These are phyloP conservation scores for Pseudogymnoascus sp. DNA, from an alignment of 2,329 filamentous ascomycete species.

Conservation along the genomic window DNA sequence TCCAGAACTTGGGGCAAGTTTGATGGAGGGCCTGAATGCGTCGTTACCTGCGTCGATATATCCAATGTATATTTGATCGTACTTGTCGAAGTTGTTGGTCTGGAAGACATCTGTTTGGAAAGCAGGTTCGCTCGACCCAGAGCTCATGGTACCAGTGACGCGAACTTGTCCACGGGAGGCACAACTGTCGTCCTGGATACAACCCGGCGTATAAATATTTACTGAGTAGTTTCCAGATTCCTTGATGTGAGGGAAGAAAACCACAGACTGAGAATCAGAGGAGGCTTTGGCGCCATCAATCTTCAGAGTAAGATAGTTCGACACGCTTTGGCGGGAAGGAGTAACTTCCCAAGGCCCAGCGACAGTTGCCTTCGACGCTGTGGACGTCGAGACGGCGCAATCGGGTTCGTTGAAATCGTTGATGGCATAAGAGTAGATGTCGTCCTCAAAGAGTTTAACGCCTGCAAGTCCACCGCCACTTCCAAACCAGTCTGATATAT, in stretches of 20 bases:
- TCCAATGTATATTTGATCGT: conserved; percentile 84
- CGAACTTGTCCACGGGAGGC: conserved; percentile 69
- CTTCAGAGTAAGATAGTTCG: conserved; percentile 67
- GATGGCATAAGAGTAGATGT: conserved; percentile 79
- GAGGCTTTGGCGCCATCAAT: conserved; percentile 49
- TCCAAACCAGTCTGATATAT: conserved; percentile 84
- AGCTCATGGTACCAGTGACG: conserved; percentile 64
- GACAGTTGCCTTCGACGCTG: conserved; percentile 56
- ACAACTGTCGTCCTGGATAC: conserved; percentile 72
- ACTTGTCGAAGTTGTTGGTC: conserved; percentile 95
- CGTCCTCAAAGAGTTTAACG: conserved; percentile 78
- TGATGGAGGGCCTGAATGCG: conserved; percentile 73
- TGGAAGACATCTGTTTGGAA: conserved; percentile 65
- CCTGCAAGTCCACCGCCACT: conserved; percentile 75
- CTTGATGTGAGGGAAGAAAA: conserved; percentile 75
- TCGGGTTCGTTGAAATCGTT: conserved; percentile 80
- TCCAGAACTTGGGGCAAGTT: conserved; percentile 59
- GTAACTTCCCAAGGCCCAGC: conserved; percentile 69
- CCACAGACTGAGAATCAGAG: conserved; percentile 57
- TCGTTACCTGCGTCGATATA: conserved; percentile 67
- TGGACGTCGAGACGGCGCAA: conserved; percentile 56
- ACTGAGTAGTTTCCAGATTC: conserved; percentile 89
- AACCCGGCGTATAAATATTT: conserved; percentile 88
- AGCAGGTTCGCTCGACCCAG: conserved; percentile 36
- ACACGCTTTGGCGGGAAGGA: conserved; percentile 59